phyloP scores from a whole-genome alignment of 495 filamentous ascomycete species.

The Polyplosphaeria fusca region DNA sequence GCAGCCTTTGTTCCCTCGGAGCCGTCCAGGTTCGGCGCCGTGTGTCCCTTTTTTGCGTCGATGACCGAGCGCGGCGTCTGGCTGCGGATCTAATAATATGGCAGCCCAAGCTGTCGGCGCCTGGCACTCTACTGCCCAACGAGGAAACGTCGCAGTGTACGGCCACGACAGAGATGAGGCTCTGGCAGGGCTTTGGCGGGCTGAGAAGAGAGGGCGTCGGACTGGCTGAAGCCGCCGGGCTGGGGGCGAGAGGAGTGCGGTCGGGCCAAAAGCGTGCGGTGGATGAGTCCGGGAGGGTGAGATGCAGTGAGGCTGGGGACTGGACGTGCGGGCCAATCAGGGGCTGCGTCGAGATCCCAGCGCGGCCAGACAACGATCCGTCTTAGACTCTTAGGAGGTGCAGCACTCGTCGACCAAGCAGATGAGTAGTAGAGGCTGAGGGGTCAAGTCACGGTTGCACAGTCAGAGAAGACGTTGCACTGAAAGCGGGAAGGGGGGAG shows the following conservation, averaged over 20 bases:
- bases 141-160: not conserved
- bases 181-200: not conserved
- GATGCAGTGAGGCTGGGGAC: constrained; percentile 10
- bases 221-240: not conserved
- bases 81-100: not conserved
- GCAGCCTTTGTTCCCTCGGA: not conserved
- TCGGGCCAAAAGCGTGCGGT: not conserved
- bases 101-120: not conserved
- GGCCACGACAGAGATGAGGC: not conserved
- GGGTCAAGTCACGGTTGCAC: not conserved
- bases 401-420: not conserved
- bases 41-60: no score
- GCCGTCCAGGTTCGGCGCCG: not conserved
- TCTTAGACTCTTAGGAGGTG: not conserved
- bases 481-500: not conserved
- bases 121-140: no score
- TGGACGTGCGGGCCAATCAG: constrained; percentile 7
- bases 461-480: not conserved
- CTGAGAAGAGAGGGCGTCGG: not conserved
- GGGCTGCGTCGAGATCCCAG: not conserved
- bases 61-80: no score
- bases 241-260: no score
- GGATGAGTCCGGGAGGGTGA: not conserved
- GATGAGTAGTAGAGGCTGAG: not conserved
- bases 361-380: constrained; percentile 3